Percentiles rank a stretch among this genome's conserved stretches.
Evolutionary conservation across 345 rosid species (phyloP).

Genomic region (Anastatica hierochuntica): DNA sequence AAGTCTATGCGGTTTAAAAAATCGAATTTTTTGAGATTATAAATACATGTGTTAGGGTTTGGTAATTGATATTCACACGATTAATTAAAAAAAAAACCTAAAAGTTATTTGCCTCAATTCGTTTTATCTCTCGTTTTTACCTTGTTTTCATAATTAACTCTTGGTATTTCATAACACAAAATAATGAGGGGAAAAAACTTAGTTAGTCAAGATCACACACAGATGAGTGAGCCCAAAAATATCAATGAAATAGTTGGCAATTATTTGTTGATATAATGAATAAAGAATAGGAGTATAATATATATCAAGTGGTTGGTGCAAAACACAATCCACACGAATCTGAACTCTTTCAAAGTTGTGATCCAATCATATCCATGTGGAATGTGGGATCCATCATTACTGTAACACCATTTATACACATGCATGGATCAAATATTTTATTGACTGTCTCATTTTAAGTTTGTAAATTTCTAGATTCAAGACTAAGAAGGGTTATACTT

Average conservation of each 20-base stretch:
- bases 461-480: too few relatives aligned
- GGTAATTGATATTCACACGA: too few relatives aligned
- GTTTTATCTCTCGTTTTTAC: too few relatives aligned
- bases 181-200: too few relatives aligned
- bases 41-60: too few relatives aligned
- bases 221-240: conserved; percentile 15
- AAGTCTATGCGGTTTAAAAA: too few relatives aligned
- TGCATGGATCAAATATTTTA: not conserved
- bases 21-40: too few relatives aligned
- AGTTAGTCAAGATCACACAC: conserved; percentile 17
- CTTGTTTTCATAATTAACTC: too few relatives aligned
- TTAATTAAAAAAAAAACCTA: too few relatives aligned
- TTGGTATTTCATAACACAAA: too few relatives aligned
- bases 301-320: conserved; percentile 23
- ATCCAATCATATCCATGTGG: conserved; percentile 32
- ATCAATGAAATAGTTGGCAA: conserved; percentile 15
- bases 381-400: conserved; percentile 22
- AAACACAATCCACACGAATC: conserved; percentile 29
- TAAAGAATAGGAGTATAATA: not conserved
- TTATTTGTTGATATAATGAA: not conserved
- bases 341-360: conserved; percentile 21
- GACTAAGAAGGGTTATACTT: too few relatives aligned
- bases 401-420: conserved; percentile 1
- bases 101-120: too few relatives aligned
- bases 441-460: not conserved